Evolutionary conservation across 2,329 filamentous ascomycete species (phyloP), one percentile per base, ranked within the genome.

Genomic region (Periconia sp.): DNA sequence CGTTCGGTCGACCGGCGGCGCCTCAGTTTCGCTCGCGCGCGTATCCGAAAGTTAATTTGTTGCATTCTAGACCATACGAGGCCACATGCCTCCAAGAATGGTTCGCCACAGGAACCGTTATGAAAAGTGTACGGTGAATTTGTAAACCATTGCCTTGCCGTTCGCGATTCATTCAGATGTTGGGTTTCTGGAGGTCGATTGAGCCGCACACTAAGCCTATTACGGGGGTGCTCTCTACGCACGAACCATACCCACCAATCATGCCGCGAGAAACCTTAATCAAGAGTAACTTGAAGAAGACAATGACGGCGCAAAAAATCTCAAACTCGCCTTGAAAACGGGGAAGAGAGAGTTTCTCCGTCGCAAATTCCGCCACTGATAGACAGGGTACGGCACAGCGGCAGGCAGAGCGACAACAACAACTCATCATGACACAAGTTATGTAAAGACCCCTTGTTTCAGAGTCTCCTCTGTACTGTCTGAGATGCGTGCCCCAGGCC

Each of bases 401-500:
- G 49, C 18, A 15, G 10, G 33, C 33, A 37, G 11, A 33, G 31
- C 31, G 31, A 14, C 33, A 37, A 37, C 41, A 19, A 13, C 41
- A 43, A 43, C 17, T 3, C 19, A 44, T 23, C 42, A 44, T 27
- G 42, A 23, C 11, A 15, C 42, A 44, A 11, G 42, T 23, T 44
- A 17, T 43, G 41, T 43, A 44, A 27, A 43, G 18, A 18, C 15
- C 30, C 44, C 44, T 30, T 23, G 47, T 49, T 49, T 49, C 47
- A 49, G 42, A 40, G 37, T 41, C 20, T 17, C 23, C 17, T n/a
- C 13, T 49, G 23, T 35, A 33, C 23, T 40, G 45, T 47, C 18
- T 27, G 47, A 49, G 47, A 49, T 43, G 40, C 2, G 10, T n/a
- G 47, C 47, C 47, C 40, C 40, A 49, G 20, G 47, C 47, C 14